Conservation (phyloP, 148 eudicot species). For the Chenopodium formosanum region DNA sequence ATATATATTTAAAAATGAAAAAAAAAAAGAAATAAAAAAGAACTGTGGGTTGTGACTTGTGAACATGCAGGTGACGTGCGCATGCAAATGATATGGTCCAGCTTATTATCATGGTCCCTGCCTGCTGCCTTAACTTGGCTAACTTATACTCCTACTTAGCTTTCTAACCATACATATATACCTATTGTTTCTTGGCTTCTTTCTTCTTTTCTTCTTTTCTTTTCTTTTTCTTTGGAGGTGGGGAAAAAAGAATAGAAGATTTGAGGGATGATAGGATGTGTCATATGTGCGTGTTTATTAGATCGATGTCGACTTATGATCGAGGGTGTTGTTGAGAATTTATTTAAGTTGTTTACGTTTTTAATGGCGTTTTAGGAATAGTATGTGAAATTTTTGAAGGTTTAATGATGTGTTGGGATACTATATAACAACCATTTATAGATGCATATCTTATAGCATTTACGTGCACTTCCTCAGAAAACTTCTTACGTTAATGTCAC, state of each 20-base stretch:
- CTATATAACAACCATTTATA: background rate
- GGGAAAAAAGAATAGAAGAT: background rate
- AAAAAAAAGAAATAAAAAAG: background rate
- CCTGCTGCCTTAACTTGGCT: background rate
- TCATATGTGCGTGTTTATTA: too few relatives aligned
- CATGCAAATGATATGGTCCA: slow-evolving; percentile 28
- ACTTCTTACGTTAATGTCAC: too few relatives aligned
- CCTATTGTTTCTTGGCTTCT: slow-evolving; percentile 8
- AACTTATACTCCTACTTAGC: background rate
- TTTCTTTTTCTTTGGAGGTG: background rate
- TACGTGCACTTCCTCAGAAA: too few relatives aligned
- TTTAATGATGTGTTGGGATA: background rate
- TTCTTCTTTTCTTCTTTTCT: background rate
- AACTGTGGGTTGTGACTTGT: slow-evolving; percentile 24
- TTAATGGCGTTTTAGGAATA: too few relatives aligned
- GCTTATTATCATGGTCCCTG: slow-evolving; percentile 27
- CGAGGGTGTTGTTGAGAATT: background rate
- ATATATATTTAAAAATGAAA: too few relatives aligned
- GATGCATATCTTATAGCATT: background rate
- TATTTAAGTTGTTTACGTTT: too few relatives aligned
- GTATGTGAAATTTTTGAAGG: background rate
- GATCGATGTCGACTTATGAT: too few relatives aligned
- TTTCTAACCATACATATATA: background rate
- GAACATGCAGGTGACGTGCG: slow-evolving; percentile 34
- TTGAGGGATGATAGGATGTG: too few relatives aligned